Conservation (phyloP, 2,329 filamentous ascomycete species). For the Cladophialophora bantiana region DNA sequence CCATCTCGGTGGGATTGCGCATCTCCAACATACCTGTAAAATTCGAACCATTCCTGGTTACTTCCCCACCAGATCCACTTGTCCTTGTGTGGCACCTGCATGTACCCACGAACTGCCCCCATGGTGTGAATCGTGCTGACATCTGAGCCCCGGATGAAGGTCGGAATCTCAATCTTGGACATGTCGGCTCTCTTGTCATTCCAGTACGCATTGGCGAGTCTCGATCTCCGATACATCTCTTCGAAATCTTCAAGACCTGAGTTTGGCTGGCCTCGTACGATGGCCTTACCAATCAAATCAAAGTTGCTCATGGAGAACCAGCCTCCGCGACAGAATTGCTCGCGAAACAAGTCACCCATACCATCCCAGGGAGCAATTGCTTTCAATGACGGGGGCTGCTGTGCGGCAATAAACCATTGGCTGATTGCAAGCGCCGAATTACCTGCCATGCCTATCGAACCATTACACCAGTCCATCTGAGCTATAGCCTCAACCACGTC, state of each 20-base stretch:
- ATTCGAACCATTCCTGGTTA: constrained; percentile 57
- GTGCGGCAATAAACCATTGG: constrained; percentile 61
- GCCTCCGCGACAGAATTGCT: constrained; percentile 56
- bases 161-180: constrained; percentile 44
- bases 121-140: constrained; percentile 48
- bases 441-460: constrained; percentile 59
- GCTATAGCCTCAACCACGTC: constrained; percentile 41
- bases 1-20: too few relatives aligned
- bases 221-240: constrained; percentile 50
- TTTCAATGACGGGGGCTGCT: constrained; percentile 52
- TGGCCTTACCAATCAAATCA: constrained; percentile 30
- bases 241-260: constrained; percentile 48
- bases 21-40: too few relatives aligned
- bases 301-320: constrained; percentile 16
- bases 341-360: constrained; percentile 55
- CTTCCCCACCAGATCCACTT: constrained; percentile 54
- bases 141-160: constrained; percentile 47
- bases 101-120: constrained; percentile 49
- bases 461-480: constrained; percentile 46
- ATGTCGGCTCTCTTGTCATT: constrained; percentile 35
- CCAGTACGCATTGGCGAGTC: constrained; percentile 43
- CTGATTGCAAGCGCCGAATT: constrained; percentile 61
- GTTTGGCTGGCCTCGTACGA: constrained; percentile 23
- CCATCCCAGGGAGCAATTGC: constrained; percentile 59
- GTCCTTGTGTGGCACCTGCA: constrained; percentile 44